Evolutionary conservation across 768 basidiomycete species (phyloP).

Genomic region (Lepiota subincarnata): DNA sequence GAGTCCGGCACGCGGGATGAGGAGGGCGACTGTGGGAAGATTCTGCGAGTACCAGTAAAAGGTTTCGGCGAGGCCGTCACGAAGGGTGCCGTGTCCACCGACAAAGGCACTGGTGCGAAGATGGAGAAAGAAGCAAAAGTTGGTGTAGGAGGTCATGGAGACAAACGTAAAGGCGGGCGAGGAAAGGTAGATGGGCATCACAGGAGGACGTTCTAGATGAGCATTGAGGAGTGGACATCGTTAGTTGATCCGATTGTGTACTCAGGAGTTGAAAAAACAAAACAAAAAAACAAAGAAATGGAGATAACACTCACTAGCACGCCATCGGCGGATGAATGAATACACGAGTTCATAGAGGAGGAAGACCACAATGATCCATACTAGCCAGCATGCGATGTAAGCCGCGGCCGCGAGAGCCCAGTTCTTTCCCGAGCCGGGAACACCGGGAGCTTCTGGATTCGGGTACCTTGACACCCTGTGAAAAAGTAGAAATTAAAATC

Average conservation of each 20-base stretch:
- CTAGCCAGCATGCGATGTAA: slow-evolving; percentile 77
- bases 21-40: slow-evolving; percentile 72
- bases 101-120: slow-evolving; percentile 67
- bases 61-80: slow-evolving; percentile 68
- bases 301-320: slow-evolving; percentile 58
- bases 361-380: slow-evolving; percentile 70
- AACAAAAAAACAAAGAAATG: slow-evolving; percentile 10
- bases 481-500: slow-evolving; percentile 3
- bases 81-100: slow-evolving; percentile 16
- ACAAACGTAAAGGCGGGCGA: slow-evolving; percentile 72
- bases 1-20: slow-evolving; percentile 80
- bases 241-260: slow-evolving; percentile 3
- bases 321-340: slow-evolving; percentile 73
- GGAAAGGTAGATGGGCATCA: slow-evolving; percentile 82
- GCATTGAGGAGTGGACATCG: slow-evolving; percentile 15
- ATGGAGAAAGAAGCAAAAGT: slow-evolving; percentile 82
- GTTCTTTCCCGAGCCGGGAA: slow-evolving; percentile 63
- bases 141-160: slow-evolving; percentile 73
- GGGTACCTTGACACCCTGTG: slow-evolving; percentile 71
- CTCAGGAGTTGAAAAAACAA: no score
- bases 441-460: slow-evolving; percentile 52
- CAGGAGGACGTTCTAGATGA: slow-evolving; percentile 69
- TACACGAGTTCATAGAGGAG: slow-evolving; percentile 75
- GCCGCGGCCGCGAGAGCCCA: slow-evolving; percentile 84
- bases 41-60: slow-evolving; percentile 85